Percentiles rank a stretch among this genome's conserved stretches.
These are phyloP conservation scores for Verticillium zaregamsianum DNA, from an alignment of 2,329 filamentous ascomycete genomes.

Conservation along the genomic window DNA sequence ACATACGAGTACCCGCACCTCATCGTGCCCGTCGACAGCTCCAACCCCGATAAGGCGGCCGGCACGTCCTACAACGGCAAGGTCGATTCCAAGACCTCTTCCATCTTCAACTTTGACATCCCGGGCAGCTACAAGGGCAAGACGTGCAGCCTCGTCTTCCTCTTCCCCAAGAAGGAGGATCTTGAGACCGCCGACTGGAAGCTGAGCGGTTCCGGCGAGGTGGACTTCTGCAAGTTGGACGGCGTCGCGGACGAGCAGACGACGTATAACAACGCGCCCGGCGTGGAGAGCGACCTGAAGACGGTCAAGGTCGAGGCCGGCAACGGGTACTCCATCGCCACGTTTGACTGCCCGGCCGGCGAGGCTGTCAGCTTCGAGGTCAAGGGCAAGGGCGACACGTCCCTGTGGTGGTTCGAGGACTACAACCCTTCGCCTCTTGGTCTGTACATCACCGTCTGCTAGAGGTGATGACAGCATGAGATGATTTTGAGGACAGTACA, in stretches of 20 bases:
- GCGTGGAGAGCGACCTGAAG: constrained; percentile 37
- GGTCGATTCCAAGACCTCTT: constrained; percentile 46
- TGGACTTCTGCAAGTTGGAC: constrained; percentile 49
- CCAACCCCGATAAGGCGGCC: constrained; percentile 43
- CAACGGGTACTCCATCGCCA: constrained; percentile 47
- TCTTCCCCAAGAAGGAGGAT: constrained; percentile 52
- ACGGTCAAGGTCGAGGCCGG: constrained; percentile 44
- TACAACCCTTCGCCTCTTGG: constrained; percentile 47
- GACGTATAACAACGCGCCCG: constrained; percentile 49
- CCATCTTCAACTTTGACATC: constrained; percentile 69
- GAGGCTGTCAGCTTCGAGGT: constrained; percentile 49
- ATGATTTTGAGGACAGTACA: too few species aligned
- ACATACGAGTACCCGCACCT: constrained; percentile 56
- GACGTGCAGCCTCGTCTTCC: constrained; percentile 61
- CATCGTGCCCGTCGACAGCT: constrained; percentile 56
- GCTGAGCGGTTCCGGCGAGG: constrained; percentile 40
- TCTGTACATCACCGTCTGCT: constrained; percentile 31
- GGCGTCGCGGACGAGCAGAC: constrained; percentile 41
- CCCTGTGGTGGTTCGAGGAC: constrained; percentile 61
- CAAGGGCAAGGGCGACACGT: constrained; percentile 39
- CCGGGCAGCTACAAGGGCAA: constrained; percentile 47
- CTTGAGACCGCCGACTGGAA: constrained; percentile 57
- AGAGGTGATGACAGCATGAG: neutral
- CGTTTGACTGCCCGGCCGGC: constrained; percentile 51
- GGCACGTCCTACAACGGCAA: constrained; percentile 54